phyloP scores from a whole-genome alignment of 2,329 filamentous ascomycete genomes.

The Aspergillus brunneoviolaceus region DNA sequence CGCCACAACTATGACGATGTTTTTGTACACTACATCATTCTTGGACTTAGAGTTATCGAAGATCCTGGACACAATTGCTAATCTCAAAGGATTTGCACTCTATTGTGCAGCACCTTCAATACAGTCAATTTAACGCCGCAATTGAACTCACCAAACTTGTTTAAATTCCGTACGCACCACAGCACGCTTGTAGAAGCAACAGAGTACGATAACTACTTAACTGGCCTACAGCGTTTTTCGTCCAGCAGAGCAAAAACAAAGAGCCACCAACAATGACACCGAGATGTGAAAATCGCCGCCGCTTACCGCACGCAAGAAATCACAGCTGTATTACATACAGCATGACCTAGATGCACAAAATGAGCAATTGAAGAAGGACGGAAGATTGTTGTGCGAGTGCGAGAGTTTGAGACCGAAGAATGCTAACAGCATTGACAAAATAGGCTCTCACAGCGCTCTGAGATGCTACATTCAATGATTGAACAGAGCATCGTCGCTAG shows the following conservation, averaged over 20 bases:
- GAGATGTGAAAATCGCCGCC: background rate
- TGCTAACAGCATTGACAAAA: background rate
- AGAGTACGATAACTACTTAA: background rate
- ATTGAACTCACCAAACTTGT: background rate
- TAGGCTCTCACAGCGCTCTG: background rate
- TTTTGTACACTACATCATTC: background rate
- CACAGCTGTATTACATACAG: background rate
- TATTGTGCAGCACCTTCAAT: background rate
- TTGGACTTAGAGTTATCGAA: too few species aligned
- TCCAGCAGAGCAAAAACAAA: background rate
- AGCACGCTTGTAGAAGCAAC: background rate
- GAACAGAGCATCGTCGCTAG: conserved; percentile 19
- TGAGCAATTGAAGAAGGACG: background rate
- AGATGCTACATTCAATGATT: conserved; percentile 1
- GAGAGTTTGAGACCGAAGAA: background rate
- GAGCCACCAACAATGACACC: background rate
- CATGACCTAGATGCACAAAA: background rate
- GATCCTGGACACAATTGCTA: too few species aligned
- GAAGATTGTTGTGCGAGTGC: background rate
- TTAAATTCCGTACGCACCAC: background rate
- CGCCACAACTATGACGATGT: background rate
- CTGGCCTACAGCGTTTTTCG: background rate
- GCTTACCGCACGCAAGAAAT: background rate
- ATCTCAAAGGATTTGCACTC: too few species aligned
- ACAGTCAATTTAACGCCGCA: background rate